Evolutionary conservation across 768 basidiomycete genomes (phyloP), one percentile per base, ranked within the genome.

Genomic region (Clathrus columnatus): DNA sequence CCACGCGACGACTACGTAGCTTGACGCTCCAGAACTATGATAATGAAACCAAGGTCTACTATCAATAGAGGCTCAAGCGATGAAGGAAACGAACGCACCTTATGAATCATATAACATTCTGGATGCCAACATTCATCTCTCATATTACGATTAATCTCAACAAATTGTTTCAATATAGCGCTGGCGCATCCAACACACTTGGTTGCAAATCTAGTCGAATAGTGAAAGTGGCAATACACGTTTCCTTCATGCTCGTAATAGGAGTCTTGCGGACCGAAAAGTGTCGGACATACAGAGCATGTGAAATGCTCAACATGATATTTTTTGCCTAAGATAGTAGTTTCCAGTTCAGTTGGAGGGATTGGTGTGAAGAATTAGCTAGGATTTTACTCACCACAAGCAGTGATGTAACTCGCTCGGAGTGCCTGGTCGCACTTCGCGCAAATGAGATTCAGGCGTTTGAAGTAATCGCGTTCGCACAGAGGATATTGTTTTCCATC

Each of bases 71-170:
- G 14, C n/a, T 45, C 23, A 50, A 16, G 26, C 24, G 27, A 23
- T 20, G 36, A n/a, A 21, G 29, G 29, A 41, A 48, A 47, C 41
- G 24, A 18, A 57, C 79, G 55, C 60, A 95, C 94, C 79, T 98
- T 98, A 72, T 97, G 95, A 62, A 99, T 97, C 95, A 97, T 97
- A 70, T 98, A 97, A 69, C 96, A 99, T 70, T 99, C 96, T 53
- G 96, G 96, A 77, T 99, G 96, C 95, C 96, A 99, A 66, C 95
- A 98, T 73, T 99, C 96, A 71, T 99, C 94, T 61, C 85, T 79
- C 80, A 89, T 91, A 71, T 98, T 98, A 58, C 96, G 82, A 65
- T 99, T 98, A 72, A 99, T 97, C 73, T 99, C 96, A 59, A 99
- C 96, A 65, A 97, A 99, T 70, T 99, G 96, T 73, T 99, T 99